Base-by-base conservation (phyloP, 1,284 basidiomycete genomes). In the Kwoniella shivajii region DNA sequence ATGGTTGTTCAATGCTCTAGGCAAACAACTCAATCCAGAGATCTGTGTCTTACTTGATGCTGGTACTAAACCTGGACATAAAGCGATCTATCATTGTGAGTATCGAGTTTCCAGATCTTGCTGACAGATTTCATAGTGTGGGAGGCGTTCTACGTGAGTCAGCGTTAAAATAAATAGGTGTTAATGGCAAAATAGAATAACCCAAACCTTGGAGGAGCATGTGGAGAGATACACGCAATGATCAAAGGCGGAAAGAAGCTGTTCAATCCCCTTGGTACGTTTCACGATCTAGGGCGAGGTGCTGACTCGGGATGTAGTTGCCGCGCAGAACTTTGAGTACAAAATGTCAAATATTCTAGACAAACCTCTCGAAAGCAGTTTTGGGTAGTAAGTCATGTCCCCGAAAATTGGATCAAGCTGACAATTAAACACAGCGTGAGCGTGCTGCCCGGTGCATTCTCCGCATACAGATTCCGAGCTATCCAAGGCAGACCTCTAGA, bases 261-360 rank as follows among this genome's bases (percentile, higher is more conserved):
- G 33, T 73, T 98, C 60, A 99, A 98, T 70, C 95, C 95, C 13
- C 82, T 98, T 43, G 86, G 69, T 71, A 33, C 52, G 64, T 22
- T 22, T 9, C 27, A 5, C 5, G 10, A n/a, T 47, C 31, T 20
- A n/a, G 20, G 30, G 10, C 3, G 18, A 13, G 20, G 10, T 33
- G 36, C 52, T 47, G 42, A 54, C 18, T 6, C 9, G 11, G 16
- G 0, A 24, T 29, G 9, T 18, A 66, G 65, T 94, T 30, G 92
- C 92, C 10, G 91, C 92, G 24, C 95, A 98, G 77, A 98, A 98
- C 79, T 98, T 99, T 69, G 95, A 99, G 79, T 98, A 98, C 81
- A 97, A 81, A 80, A 94, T 94, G 89, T 92, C 90, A 36, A 94
- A 94, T 76, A 95, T 96, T 68, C 81, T 94, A 26, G 90, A 89